Base-by-base conservation (phyloP, 108 stramenopile genomes). In the Cyclotella choctawhatcheeana region DNA sequence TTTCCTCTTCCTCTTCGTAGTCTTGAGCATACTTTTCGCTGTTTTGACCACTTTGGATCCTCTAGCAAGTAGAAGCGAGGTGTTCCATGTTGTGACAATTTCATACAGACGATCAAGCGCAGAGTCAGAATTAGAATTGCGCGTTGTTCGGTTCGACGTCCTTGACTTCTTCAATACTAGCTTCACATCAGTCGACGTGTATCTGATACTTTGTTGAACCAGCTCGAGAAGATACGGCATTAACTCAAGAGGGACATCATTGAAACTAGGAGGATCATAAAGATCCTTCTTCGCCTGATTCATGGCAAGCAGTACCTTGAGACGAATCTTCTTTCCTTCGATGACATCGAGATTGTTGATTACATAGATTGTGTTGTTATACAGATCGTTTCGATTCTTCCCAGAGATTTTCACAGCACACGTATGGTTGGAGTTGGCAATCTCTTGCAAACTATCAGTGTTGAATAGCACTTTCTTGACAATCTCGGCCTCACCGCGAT, bases 351-450 rank as follows among this genome's bases (percentile, higher is more conserved):
- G 65, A 35, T 8, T 24, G 2, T 67, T 67, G 25, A 67, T 67
- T 44, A 32, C 6, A 51, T 50, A 30, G 12, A 26, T 64, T 43
- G 6, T 12, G 12, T 40, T 40, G n/a, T n/a, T n/a, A n/a, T n/a
- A n/a, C n/a, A n/a, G n/a, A n/a, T n/a, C n/a, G 8, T 6, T 8
- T 6, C 37, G 8, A 40, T 40, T 40, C 0, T 18, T 21, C 37
- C 17, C 40, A 32, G 44, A 25, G 22, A 72, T 5, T 10, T 53
- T 51, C 0, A 72, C 44, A 4, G 20, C 33, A 32, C 71, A 72
- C 5, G 61, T 72, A 48, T 72, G 71, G 63, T 72, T 72, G 22
- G 59, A 63, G 27, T 24, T 34, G 8, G 59, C 59, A 20, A 71
- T 50, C 1, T 26, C 17, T 20, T 50, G 20, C 16, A 67, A 25